These are phyloP conservation scores for Dendrobium huoshanense DNA, from an alignment of 106 monocot genomes.

Conservation along the genomic window DNA sequence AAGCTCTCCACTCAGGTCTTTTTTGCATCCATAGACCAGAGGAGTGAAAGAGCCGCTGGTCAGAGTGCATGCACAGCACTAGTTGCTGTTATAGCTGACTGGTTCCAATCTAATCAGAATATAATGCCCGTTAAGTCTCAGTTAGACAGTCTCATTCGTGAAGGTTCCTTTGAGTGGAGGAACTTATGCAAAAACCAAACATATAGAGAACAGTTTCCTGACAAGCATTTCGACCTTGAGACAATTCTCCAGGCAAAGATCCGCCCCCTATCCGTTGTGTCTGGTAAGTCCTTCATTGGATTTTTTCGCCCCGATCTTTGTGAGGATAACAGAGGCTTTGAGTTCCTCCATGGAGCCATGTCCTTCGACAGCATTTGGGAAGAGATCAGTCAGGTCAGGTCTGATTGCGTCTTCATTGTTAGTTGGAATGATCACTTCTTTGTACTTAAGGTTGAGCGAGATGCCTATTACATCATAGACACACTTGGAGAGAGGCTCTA, in stretches of 20 bases:
- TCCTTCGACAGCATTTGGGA: conserved; percentile 68
- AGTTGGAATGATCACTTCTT: conserved; percentile 87
- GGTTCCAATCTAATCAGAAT: conserved; percentile 40
- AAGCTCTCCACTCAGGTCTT: conserved; percentile 45
- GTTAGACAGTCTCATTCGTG: conserved; percentile 51
- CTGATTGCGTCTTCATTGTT: conserved; percentile 34
- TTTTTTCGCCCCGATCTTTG: conserved; percentile 38
- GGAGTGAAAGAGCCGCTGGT: conserved; percentile 53
- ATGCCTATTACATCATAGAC: conserved; percentile 49
- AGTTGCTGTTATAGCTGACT: conserved; percentile 61
- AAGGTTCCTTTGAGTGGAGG: conserved; percentile 60
- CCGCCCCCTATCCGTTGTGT: conserved; percentile 25
- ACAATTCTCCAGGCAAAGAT: conserved; percentile 45
- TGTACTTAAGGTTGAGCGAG: conserved; percentile 42
- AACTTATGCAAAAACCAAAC: conserved; percentile 39
- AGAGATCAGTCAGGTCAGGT: conserved; percentile 17
- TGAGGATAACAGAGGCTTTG: conserved; percentile 16
- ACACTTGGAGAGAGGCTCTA: conserved; percentile 68
- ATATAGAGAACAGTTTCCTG: conserved; percentile 38
- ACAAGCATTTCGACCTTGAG: conserved; percentile 69
- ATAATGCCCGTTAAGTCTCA: conserved; percentile 39
- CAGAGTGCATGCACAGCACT: conserved; percentile 61
- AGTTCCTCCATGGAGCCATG: conserved; percentile 37
- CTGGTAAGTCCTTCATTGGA: conserved; percentile 38
- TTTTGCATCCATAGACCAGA: conserved; percentile 70